Conservation (phyloP, 345 rosid species). For the Dipteronia dyeriana region DNA sequence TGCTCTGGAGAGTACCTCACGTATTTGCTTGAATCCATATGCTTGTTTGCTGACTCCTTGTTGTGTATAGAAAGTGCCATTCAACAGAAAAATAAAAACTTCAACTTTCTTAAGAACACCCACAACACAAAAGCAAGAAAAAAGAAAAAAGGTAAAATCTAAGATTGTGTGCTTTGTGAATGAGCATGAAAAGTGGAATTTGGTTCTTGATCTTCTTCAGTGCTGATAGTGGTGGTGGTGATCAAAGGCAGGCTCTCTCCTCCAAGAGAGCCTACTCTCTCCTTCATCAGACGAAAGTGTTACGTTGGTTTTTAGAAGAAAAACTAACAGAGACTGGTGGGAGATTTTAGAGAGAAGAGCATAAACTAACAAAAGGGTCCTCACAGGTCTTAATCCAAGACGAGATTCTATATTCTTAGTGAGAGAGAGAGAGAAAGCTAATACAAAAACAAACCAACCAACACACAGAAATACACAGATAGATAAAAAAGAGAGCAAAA, state of each 20-base stretch:
- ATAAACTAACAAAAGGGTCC: background rate
- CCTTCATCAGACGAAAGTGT: conserved; percentile 38
- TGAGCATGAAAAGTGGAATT: conserved; percentile 3
- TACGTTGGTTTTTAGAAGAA: background rate
- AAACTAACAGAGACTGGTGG: background rate
- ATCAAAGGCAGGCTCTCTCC: conserved; percentile 55
- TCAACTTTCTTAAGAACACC: background rate
- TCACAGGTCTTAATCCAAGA: conserved; percentile 36
- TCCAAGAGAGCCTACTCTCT: conserved; percentile 59
- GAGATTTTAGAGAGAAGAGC: background rate
- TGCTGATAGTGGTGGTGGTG: conserved; percentile 2
- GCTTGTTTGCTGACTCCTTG: conserved; percentile 30
- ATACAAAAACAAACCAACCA: conserved; percentile 12
- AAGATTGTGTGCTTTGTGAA: background rate
- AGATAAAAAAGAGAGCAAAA: conserved; percentile 12
- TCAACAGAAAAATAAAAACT: background rate
- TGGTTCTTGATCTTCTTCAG: conserved; percentile 33
- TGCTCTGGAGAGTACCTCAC: conserved; percentile 80
- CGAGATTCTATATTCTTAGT: conserved; percentile 37
- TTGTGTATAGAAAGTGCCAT: conserved; percentile 51
- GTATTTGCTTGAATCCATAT: conserved; percentile 68
- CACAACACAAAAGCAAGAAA: background rate
- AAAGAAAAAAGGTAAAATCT: conserved; percentile 7
- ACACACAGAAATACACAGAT: conserved; percentile 14
- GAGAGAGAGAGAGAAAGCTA: conserved; percentile 1